phyloP scores from a whole-genome alignment of 768 basidiomycete genomes.

The Sarcodon aspratus region DNA sequence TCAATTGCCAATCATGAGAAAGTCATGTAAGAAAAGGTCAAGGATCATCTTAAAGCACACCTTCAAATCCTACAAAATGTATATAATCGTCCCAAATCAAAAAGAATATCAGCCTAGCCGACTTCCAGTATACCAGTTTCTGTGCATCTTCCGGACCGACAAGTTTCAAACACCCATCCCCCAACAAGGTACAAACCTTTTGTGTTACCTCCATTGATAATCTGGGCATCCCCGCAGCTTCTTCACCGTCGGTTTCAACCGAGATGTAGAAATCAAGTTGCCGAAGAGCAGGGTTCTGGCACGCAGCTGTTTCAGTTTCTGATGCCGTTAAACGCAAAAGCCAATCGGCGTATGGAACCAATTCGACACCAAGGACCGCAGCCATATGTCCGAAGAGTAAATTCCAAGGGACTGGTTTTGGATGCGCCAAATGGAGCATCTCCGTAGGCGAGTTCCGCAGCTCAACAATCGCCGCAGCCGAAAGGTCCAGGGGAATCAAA shows the following conservation, averaged over 20 bases:
- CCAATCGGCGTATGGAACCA: conserved; percentile 25
- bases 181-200: not conserved
- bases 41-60: no score
- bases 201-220: not conserved
- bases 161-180: not conserved
- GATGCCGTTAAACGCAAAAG: conserved; percentile 14
- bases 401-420: conserved; percentile 21
- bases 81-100: not conserved
- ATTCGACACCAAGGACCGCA: conserved; percentile 10
- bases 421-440: conserved; percentile 28
- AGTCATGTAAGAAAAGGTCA: no score
- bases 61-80: no score
- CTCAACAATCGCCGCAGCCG: conserved; percentile 21
- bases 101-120: not conserved
- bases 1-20: no score
- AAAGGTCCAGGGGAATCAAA: conserved; percentile 32
- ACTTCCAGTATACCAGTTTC: not conserved
- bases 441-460: conserved; percentile 12
- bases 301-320: not conserved
- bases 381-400: conserved; percentile 16
- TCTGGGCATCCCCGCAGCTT: not conserved
- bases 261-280: not conserved
- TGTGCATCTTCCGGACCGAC: not conserved
- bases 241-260: not conserved
- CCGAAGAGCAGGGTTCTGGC: not conserved